A percentile compares a stretch with the other conserved stretches of the same genome.
These are phyloP conservation scores for Stephania cephalantha DNA, from an alignment of 164 flowering plant genomes.

Conservation along the genomic window DNA sequence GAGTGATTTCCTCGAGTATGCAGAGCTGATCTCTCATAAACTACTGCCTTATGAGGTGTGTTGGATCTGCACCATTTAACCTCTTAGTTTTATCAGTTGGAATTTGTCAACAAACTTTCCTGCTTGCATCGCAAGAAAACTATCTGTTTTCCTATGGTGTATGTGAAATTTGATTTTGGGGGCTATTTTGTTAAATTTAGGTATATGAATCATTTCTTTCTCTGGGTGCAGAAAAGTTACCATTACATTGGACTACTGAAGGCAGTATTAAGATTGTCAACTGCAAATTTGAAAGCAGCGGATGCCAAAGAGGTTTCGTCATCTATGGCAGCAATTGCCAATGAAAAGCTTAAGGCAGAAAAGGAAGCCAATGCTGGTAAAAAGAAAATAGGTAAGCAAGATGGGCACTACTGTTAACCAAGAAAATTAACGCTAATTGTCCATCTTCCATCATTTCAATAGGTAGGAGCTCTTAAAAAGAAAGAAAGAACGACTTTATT, in stretches of 20 bases:
- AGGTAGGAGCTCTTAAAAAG: too few species aligned
- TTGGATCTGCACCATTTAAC: not conserved
- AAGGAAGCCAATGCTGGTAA: slow-evolving; percentile 89
- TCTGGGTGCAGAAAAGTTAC: slow-evolving; percentile 72
- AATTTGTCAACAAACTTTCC: not conserved
- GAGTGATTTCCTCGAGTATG: slow-evolving; percentile 82
- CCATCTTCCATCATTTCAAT: too few species aligned
- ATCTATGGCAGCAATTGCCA: slow-evolving; percentile 82
- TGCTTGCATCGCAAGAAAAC: not conserved
- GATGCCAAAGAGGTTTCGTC: slow-evolving; percentile 95
- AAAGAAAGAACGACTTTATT: too few species aligned
- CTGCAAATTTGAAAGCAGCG: slow-evolving; percentile 69
- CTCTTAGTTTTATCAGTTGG: not conserved
- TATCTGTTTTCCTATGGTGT: not conserved
- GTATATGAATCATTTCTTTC: not conserved
- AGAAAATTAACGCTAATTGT: too few species aligned
- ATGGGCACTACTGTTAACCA: not conserved
- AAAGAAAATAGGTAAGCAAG: slow-evolving; percentile 73
- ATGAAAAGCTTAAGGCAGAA: slow-evolving; percentile 91
- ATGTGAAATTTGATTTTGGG: not conserved
- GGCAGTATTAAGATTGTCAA: slow-evolving; percentile 80
- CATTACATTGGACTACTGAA: slow-evolving; percentile 80
- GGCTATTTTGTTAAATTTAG: not conserved
- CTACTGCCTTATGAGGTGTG: slow-evolving; percentile 77
- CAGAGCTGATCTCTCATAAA: slow-evolving; percentile 73